A percentile compares a stretch with the other conserved stretches of the same genome.
Evolutionary conservation across 2,329 filamentous ascomycete genomes (phyloP).

Genomic region (Aspergillus costaricaensis): DNA sequence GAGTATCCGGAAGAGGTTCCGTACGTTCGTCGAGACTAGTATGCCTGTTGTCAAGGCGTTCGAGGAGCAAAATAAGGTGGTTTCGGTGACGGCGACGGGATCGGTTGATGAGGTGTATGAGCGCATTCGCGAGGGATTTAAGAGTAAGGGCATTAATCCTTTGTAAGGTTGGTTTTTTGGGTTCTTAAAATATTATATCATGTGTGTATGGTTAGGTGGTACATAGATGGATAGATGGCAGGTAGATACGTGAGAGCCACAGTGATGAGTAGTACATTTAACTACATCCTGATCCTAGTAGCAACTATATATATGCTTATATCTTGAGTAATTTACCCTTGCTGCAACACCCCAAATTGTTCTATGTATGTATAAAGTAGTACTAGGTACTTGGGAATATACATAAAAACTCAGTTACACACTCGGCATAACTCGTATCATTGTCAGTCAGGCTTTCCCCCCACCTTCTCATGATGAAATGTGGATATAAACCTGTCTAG

Average conservation of each 20-base stretch:
- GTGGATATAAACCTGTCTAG: constrained; percentile 13
- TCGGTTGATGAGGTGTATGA: constrained; percentile 66
- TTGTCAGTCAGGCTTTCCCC: constrained; percentile 10
- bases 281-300: no score
- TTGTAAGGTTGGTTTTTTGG: constrained; percentile 16
- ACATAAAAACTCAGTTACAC: neutral
- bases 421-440: constrained; percentile 25
- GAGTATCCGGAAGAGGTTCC: constrained; percentile 94
- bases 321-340: no score
- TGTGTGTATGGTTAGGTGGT: neutral
- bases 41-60: constrained; percentile 96
- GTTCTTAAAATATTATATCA: neutral
- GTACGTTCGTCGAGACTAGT: constrained; percentile 89
- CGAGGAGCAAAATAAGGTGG: constrained; percentile 72
- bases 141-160: constrained; percentile 42
- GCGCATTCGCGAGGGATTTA: constrained; percentile 53
- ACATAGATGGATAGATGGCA: neutral
- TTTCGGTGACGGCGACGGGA: constrained; percentile 74
- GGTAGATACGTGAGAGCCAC: no score
- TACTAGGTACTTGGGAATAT: no score
- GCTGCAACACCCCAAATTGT: neutral
- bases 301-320: no score
- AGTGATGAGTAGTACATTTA: no score
- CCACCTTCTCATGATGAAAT: neutral
- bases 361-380: neutral